A percentile compares a stretch with the other conserved stretches of the same genome.
phyloP scores from a whole-genome alignment of 2,329 filamentous ascomycete species.

The Nemania abortiva region DNA sequence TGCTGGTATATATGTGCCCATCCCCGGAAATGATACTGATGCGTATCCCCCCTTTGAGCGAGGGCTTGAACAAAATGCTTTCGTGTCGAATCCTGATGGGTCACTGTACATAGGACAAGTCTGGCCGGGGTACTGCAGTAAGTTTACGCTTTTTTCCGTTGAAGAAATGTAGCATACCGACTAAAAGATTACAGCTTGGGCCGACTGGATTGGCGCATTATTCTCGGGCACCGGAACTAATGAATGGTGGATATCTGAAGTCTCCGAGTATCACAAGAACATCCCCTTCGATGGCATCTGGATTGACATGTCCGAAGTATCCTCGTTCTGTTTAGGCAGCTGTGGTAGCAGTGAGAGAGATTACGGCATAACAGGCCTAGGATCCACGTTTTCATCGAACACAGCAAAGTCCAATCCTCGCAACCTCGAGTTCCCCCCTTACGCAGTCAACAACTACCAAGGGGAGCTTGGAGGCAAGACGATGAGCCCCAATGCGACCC shows the following conservation, averaged over 20 bases:
- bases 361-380: slow-evolving; percentile 37
- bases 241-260: slow-evolving; percentile 75
- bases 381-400: neutral
- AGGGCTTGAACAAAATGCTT: slow-evolving; percentile 67
- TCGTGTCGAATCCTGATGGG: slow-evolving; percentile 70
- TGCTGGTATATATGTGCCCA: slow-evolving; percentile 76
- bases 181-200: slow-evolving; percentile 63
- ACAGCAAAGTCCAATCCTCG: slow-evolving; percentile 53
- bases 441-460: slow-evolving; percentile 79
- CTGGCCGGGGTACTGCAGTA: slow-evolving; percentile 76
- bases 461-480: slow-evolving; percentile 80
- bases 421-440: slow-evolving; percentile 79
- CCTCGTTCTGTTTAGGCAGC: slow-evolving; percentile 76
- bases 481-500: slow-evolving; percentile 81
- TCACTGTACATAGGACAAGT: slow-evolving; percentile 71
- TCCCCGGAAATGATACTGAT: slow-evolving; percentile 76
- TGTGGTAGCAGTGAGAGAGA: slow-evolving; percentile 72
- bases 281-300: slow-evolving; percentile 65
- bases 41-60: slow-evolving; percentile 71
- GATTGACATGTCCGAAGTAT: slow-evolving; percentile 71
- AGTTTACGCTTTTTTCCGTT: slow-evolving; percentile 2
- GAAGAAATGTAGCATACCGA: neutral
- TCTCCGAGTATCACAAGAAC: slow-evolving; percentile 67
- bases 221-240: slow-evolving; percentile 73
- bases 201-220: slow-evolving; percentile 75